Conservation (phyloP, 768 basidiomycete species). For the Boletus edulis region DNA sequence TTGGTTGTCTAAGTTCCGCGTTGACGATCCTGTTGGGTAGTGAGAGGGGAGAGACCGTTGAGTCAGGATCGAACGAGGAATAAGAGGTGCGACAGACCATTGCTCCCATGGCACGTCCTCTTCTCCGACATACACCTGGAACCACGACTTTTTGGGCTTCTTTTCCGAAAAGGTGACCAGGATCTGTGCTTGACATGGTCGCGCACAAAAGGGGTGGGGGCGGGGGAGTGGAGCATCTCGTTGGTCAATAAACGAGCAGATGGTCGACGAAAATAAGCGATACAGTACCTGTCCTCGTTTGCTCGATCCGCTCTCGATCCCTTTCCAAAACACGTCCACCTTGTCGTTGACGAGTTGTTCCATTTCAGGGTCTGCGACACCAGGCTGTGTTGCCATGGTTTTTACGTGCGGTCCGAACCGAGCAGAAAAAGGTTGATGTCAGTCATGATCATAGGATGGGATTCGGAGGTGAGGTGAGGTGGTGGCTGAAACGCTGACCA, state of each 20-base stretch:
- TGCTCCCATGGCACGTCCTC: slow-evolving; percentile 89
- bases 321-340: slow-evolving; percentile 78
- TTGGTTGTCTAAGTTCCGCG: slow-evolving; percentile 74
- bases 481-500: slow-evolving; percentile 47
- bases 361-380: slow-evolving; percentile 70
- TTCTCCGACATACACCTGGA: slow-evolving; percentile 65
- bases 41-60: background rate
- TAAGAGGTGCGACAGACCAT: slow-evolving; percentile 48
- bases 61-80: background rate
- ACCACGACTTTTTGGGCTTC: slow-evolving; percentile 76
- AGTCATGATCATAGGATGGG: background rate
- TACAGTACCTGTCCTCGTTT: slow-evolving; percentile 65
- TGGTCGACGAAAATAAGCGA: background rate
- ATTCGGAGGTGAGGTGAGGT: no score
- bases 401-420: background rate
- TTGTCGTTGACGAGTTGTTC: slow-evolving; percentile 72
- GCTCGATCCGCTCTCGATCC: slow-evolving; percentile 56
- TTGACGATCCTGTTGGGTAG: slow-evolving; percentile 62
- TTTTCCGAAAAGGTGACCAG: slow-evolving; percentile 75
- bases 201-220: background rate
- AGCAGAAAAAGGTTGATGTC: background rate
- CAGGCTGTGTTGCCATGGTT: slow-evolving; percentile 51
- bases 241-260: slow-evolving; percentile 20
- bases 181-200: slow-evolving; percentile 37
- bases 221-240: no score